Conservation (phyloP, 2,329 filamentous ascomycete species). For the Rutstroemia sydowiana region DNA sequence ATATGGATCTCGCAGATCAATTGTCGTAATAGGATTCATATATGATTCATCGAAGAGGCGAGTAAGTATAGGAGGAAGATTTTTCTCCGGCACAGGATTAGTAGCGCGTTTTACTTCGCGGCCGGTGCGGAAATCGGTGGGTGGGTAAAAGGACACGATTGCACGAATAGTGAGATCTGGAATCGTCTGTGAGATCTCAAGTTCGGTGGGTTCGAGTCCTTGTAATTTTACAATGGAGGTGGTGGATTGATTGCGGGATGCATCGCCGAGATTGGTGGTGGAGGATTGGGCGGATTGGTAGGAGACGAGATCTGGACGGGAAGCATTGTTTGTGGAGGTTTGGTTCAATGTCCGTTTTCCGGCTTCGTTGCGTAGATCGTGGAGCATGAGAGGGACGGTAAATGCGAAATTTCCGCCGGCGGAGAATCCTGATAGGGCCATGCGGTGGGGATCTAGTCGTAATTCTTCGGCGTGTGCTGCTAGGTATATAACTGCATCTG, state of each 20-base stretch:
- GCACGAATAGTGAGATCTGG: constrained; percentile 43
- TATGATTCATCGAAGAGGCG: constrained; percentile 58
- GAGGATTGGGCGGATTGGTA: neutral
- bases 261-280: neutral
- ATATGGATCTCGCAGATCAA: constrained; percentile 43
- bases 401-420: constrained; percentile 37
- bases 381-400: constrained; percentile 35
- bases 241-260: constrained; percentile 7
- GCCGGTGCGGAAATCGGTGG: constrained; percentile 52
- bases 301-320: neutral
- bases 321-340: neutral
- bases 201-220: constrained; percentile 26
- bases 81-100: constrained; percentile 48
- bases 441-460: constrained; percentile 46
- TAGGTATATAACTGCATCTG: constrained; percentile 57
- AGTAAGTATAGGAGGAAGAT: constrained; percentile 49
- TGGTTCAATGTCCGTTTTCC: constrained; percentile 31
- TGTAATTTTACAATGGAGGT: constrained; percentile 24
- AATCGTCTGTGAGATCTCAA: constrained; percentile 27
- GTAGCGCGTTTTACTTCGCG: constrained; percentile 49
- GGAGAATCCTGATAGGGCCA: constrained; percentile 58
- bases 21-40: constrained; percentile 39
- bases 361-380: constrained; percentile 34
- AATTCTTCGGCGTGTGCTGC: constrained; percentile 48
- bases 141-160: constrained; percentile 54